Conservation (phyloP, 768 basidiomycete species). For the Suillus subaureus region DNA sequence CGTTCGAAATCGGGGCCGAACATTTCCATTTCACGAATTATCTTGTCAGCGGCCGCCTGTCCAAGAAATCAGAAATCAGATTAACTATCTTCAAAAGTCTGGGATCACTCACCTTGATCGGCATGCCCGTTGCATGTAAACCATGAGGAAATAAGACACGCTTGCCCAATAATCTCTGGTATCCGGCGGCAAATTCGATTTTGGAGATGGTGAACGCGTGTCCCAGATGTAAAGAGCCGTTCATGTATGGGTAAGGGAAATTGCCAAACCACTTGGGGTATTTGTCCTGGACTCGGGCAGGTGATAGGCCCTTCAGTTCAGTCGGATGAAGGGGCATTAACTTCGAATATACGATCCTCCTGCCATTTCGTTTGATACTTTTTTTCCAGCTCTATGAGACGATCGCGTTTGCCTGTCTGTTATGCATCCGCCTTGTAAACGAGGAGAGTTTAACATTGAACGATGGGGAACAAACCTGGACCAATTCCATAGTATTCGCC, state of each 20-base stretch:
- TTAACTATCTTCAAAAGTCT: background rate
- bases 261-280: conserved; percentile 98
- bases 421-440: conserved; percentile 11
- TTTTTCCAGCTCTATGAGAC: conserved; percentile 79
- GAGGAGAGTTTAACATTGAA: background rate
- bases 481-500: conserved; percentile 68
- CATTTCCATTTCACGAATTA: conserved; percentile 94
- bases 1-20: conserved; percentile 89
- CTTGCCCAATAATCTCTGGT: conserved; percentile 93
- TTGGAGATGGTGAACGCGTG: conserved; percentile 99
- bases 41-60: conserved; percentile 96
- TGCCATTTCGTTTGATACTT: conserved; percentile 86
- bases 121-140: conserved; percentile 98
- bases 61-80: background rate
- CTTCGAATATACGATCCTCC: conserved; percentile 78
- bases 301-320: conserved; percentile 66
- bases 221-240: conserved; percentile 94
- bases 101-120: conserved; percentile 81
- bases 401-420: conserved; percentile 94
- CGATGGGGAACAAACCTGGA: conserved; percentile 45
- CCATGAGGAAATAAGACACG: conserved; percentile 96
- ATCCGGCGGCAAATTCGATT: conserved; percentile 95
- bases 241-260: conserved; percentile 98
- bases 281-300: conserved; percentile 66
- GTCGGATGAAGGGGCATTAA: conserved; percentile 72